Evolutionary conservation across 2,329 filamentous ascomycete species (phyloP).

Genomic region (Escovopsis weberi): DNA sequence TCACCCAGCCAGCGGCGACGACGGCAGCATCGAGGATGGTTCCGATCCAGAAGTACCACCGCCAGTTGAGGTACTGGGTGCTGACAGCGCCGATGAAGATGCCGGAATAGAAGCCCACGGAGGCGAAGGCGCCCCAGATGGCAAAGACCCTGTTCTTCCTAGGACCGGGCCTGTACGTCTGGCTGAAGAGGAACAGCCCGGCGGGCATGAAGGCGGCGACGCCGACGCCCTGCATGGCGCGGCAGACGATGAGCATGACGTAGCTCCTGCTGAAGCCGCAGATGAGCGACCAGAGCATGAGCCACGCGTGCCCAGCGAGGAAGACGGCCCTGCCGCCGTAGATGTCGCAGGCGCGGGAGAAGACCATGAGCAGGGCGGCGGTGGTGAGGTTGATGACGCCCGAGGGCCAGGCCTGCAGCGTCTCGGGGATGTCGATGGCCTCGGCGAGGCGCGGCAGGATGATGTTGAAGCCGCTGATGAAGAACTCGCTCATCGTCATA

Average conservation of each 20-base stretch:
- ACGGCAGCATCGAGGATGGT: slow-evolving; percentile 27
- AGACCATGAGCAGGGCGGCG: slow-evolving; percentile 44
- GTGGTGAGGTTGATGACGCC: slow-evolving; percentile 45
- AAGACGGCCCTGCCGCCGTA: slow-evolving; percentile 49
- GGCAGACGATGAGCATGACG: slow-evolving; percentile 57
- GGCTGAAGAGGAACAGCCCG: slow-evolving; percentile 56
- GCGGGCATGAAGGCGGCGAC: slow-evolving; percentile 55
- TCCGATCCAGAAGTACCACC: slow-evolving; percentile 60
- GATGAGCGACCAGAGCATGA: slow-evolving; percentile 53
- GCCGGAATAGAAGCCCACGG: slow-evolving; percentile 46
- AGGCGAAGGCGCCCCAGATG: slow-evolving; percentile 44
- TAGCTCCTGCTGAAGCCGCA: slow-evolving; percentile 55
- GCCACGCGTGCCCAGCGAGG: slow-evolving; percentile 46
- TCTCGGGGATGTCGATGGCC: slow-evolving; percentile 48
- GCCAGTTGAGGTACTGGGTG: slow-evolving; percentile 46
- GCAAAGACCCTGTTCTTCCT: slow-evolving; percentile 54
- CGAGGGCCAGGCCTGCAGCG: slow-evolving; percentile 48
- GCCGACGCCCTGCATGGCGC: slow-evolving; percentile 61
- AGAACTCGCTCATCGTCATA: slow-evolving; percentile 57
- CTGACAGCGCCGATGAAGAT: slow-evolving; percentile 53
- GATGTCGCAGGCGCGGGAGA: slow-evolving; percentile 47
- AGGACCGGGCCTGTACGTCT: slow-evolving; percentile 54
- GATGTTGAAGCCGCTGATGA: slow-evolving; percentile 62
- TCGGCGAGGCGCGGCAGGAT: slow-evolving; percentile 51
- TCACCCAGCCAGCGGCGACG: slow-evolving; percentile 27